Evolutionary conservation across 345 rosid species (phyloP).

Genomic region (Arabis alpina): DNA sequence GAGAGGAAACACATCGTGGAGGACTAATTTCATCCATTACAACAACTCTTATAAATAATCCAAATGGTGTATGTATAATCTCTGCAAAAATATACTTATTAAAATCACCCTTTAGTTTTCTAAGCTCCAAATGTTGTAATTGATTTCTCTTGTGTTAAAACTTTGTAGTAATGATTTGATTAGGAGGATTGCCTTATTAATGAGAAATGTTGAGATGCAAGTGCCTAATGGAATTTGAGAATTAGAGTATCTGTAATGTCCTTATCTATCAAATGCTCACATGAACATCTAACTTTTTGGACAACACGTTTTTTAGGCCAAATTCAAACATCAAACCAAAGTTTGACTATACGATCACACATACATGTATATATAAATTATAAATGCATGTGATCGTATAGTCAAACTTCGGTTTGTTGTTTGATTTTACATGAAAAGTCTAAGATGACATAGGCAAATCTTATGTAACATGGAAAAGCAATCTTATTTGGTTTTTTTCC

Average conservation of each 20-base stretch:
- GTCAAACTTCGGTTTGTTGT: slow-evolving; percentile 30
- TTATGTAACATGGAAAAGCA: slow-evolving; percentile 1
- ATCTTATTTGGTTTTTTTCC: neutral
- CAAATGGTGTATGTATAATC: slow-evolving; percentile 34
- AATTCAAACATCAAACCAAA: slow-evolving; percentile 18
- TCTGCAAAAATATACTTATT: neutral
- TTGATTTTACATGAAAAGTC: slow-evolving; percentile 23
- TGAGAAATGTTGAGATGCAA: slow-evolving; percentile 12
- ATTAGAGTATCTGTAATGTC: neutral
- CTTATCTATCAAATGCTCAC: neutral
- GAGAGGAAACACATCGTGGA: slow-evolving; percentile 58
- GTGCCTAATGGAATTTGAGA: slow-evolving; percentile 10
- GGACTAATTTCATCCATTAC: slow-evolving; percentile 48
- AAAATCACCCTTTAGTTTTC: slow-evolving; percentile 15
- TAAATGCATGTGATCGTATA: slow-evolving; percentile 3
- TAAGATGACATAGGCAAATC: slow-evolving; percentile 25
- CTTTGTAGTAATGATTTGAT: neutral
- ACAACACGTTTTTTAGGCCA: too few relatives aligned
- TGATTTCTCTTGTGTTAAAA: neutral
- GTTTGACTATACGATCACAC: slow-evolving; percentile 24
- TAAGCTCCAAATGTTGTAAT: slow-evolving; percentile 25
- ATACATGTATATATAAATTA: too few relatives aligned
- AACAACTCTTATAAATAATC: slow-evolving; percentile 16
- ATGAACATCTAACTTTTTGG: neutral
- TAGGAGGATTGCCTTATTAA: slow-evolving; percentile 5